Percentiles rank a stretch among this genome's conserved stretches.
phyloP scores from a whole-genome alignment of 305 asterid species.

The Solanum hybrid region DNA sequence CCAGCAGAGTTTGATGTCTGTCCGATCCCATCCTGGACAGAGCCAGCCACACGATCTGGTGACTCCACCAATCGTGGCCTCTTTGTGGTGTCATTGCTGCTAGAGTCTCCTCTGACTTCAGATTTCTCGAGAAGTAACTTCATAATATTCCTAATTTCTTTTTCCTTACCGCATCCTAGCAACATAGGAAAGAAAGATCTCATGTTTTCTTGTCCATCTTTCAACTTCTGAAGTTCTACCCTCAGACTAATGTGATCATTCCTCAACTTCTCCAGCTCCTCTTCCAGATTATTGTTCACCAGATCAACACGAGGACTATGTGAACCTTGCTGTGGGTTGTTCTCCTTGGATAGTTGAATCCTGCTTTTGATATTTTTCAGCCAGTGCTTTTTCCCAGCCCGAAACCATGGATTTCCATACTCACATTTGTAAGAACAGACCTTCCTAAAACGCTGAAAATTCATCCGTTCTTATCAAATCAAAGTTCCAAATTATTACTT shows the following conservation, averaged over 20 bases:
- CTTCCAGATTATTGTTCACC: slow-evolving; percentile 4
- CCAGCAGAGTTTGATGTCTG: slow-evolving; percentile 9
- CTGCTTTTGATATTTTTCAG: slow-evolving; percentile 30
- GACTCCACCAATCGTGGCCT: neutral
- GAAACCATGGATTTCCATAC: slow-evolving; percentile 35
- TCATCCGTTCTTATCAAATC: neutral
- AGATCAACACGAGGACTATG: slow-evolving; percentile 1
- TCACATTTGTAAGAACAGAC: slow-evolving; percentile 21
- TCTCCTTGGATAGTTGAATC: neutral
- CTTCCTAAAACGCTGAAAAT: slow-evolving; percentile 32
- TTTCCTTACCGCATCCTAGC: neutral
- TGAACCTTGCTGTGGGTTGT: neutral
- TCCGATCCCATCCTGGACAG: neutral
- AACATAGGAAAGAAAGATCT: slow-evolving; percentile 9
- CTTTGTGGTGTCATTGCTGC: slow-evolving; percentile 4
- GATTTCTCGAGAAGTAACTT: slow-evolving; percentile 9
- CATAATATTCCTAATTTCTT: neutral
- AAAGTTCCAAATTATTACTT: neutral
- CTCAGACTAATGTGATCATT: slow-evolving; percentile 24
- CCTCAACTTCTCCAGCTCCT: slow-evolving; percentile 13
- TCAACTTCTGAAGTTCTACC: slow-evolving; percentile 19
- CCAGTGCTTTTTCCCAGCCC: slow-evolving; percentile 30
- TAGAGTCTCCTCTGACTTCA: slow-evolving; percentile 5
- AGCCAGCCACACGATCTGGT: neutral
- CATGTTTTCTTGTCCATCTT: slow-evolving; percentile 8